Base-by-base conservation (phyloP, 2,329 filamentous ascomycete genomes). In the Penicillium palitans region DNA sequence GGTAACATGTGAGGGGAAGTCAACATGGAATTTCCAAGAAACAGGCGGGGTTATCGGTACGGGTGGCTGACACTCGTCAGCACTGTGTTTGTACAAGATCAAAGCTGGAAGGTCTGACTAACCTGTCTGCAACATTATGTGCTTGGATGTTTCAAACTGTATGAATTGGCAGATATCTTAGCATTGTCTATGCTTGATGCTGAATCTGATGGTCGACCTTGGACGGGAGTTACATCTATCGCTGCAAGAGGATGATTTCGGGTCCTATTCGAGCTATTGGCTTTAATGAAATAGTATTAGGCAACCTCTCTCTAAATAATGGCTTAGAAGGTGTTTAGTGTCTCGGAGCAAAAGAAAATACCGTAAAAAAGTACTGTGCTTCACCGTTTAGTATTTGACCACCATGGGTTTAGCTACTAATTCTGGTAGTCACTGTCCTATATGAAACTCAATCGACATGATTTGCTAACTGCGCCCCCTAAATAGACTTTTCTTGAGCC, bases 51-150 rank as follows among this genome's bases (percentile, higher is more conserved):
- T 35, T 33, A n/a, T 5, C 3, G 29, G 17, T 27, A 48, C 51
- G 44, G 59, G 58, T 61, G 62, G 62, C 61, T 57, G 41, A 52
- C 41, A 39, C 25, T 55, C 25, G 60, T 65, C 59, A 66, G 62
- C 59, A 65, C 62, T 63, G 56, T 61, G 61, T 61, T 65, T 56
- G 59, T 65, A 52, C 55, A 63, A 57, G 15, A 33, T 17, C 45
- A 24, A 33, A 21, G 25, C 19, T 25, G 33, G 39, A 29, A 6
- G 21, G 39, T 50, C 12, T 48, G 50, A 57, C 50, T 27, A 25
- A 35, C 6, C 8, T 29, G 9, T 41, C n/a, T n/a, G 27, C 13
- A 21, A 27, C 10, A n/a, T 27, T n/a, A 6, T 12, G 45, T 45
- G 25, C 6, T 46, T 42, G 15, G 37, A 9, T 31, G 4, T 12